phyloP scores from a whole-genome alignment of 176 grass and related monocot species.

The Elymus sibiricus region DNA sequence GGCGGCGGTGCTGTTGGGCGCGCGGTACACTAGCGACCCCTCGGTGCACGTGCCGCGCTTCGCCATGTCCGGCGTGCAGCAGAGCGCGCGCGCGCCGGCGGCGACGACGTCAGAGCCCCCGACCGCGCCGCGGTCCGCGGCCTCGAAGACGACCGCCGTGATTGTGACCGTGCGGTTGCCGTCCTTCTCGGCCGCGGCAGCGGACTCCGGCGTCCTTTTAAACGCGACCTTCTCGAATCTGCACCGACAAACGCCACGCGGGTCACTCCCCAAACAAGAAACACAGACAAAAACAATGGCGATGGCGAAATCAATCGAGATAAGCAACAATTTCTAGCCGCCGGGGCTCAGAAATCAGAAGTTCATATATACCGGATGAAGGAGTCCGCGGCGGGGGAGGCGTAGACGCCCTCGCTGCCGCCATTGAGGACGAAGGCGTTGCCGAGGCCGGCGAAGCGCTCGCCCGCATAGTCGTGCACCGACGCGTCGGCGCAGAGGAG shows the following conservation, averaged over 20 bases:
- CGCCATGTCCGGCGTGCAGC: conserved; percentile 59
- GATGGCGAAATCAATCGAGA: background rate
- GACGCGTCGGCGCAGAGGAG: conserved; percentile 45
- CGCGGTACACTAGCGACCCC: conserved; percentile 38
- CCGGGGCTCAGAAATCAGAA: background rate
- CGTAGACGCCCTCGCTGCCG: conserved; percentile 79
- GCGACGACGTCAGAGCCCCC: conserved; percentile 23
- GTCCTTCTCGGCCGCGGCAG: background rate
- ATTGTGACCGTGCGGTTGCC: conserved; percentile 42
- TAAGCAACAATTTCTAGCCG: background rate
- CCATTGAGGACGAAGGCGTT: conserved; percentile 73
- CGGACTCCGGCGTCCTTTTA: conserved; percentile 40
- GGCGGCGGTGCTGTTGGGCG: background rate
- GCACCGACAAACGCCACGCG: background rate
- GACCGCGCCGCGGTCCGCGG: conserved; percentile 39
- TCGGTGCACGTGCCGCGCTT: conserved; percentile 44
- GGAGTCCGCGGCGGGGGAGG: conserved; percentile 42
- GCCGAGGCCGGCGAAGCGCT: conserved; percentile 37
- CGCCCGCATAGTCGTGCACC: conserved; percentile 68
- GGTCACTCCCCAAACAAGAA: background rate
- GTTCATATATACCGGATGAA: conserved; percentile 50
- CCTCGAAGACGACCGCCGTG: conserved; percentile 59
- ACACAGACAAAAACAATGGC: background rate
- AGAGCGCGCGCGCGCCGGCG: conserved; percentile 43
- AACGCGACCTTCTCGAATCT: conserved; percentile 84